Base-by-base conservation (phyloP, 305 asterid genomes). In the Fraxinus ornus region DNA sequence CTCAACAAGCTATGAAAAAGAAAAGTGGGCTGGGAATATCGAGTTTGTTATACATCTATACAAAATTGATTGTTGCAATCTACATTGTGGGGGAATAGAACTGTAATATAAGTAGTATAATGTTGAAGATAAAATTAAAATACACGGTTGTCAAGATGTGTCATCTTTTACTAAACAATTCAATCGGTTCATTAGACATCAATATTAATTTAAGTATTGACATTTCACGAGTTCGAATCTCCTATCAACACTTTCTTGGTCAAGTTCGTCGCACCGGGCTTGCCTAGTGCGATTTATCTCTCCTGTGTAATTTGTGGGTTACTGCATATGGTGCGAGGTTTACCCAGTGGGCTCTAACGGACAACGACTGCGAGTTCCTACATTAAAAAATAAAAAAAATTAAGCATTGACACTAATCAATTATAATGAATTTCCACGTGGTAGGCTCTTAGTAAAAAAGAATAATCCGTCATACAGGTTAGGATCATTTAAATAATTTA, bases 1-100 rank as follows among this genome's bases (percentile, higher is more conserved):
- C 92, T 90, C 5, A 75, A 78, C 60, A 88, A 78, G 35, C 76
- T 85, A 32, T 89, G 85, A 89, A 21, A 60, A 62, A 6, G 30
- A 62, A 21, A 21, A 19, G 26, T 55, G 66, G 24, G 7, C 24
- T 1, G 66, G 24, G 10, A 55, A 17, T 55, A 19, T 17, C 4
- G n/a, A 47, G 15, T 39, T 44, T 10, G 4, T 0, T 44, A 44
- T 44, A 12, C 55, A 12, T 47, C 5, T n/a, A n/a, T 47, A 47
- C n/a, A 47, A 9, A 12, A 47, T 47, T 47, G n/a, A 47, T 47
- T 2, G 55, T 44, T 44, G 55, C 52, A 41, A 44, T 44, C 5
- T 44, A 44, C 55, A 12, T 12, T 47, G 55, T 47, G 55, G 55
- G 55, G 55, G 55, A 44, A 44, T 44, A 12, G n/a, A 47, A 47